These are phyloP conservation scores for Fistulifera pelliculosa DNA, from an alignment of 108 stramenopile genomes.

Conservation along the genomic window DNA sequence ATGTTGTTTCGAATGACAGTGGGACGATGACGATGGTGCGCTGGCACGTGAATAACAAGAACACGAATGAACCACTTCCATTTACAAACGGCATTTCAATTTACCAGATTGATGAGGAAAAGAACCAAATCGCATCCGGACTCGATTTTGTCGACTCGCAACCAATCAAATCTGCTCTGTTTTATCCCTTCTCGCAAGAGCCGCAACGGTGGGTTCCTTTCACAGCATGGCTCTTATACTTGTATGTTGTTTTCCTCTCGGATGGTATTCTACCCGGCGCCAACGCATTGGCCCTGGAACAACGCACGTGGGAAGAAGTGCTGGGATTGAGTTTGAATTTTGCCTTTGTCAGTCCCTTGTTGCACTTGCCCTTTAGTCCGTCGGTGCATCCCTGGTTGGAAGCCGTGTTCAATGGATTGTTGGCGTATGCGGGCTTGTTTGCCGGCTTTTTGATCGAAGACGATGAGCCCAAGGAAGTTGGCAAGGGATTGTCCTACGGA, in stretches of 20 bases:
- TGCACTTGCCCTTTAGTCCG: slow-evolving; percentile 58
- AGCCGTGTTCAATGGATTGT: slow-evolving; percentile 79
- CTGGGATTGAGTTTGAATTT: slow-evolving; percentile 75
- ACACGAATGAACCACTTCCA: slow-evolving; percentile 31
- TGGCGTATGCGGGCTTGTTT: slow-evolving; percentile 85
- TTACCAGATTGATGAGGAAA: slow-evolving; percentile 37
- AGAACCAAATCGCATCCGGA: slow-evolving; percentile 37
- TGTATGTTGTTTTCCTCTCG: slow-evolving; percentile 71
- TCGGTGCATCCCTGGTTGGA: slow-evolving; percentile 80
- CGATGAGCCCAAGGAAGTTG: slow-evolving; percentile 45
- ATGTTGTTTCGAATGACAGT: slow-evolving; percentile 19
- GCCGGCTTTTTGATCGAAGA: slow-evolving; percentile 82
- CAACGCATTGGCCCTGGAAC: slow-evolving; percentile 54
- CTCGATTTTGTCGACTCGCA: slow-evolving; percentile 64
- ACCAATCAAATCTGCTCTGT: slow-evolving; percentile 44
- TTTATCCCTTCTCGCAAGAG: slow-evolving; percentile 37
- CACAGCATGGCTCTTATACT: slow-evolving; percentile 48
- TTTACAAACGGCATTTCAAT: slow-evolving; percentile 69
- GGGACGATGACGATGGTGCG: slow-evolving; percentile 15
- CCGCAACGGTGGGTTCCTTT: slow-evolving; percentile 59
- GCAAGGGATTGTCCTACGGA: slow-evolving; percentile 23
- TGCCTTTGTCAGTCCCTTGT: slow-evolving; percentile 66
- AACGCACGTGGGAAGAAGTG: slow-evolving; percentile 80
- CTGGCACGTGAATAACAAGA: slow-evolving; percentile 78
- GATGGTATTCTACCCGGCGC: slow-evolving; percentile 69